A percentile compares a stretch with the other conserved stretches of the same genome.
These are phyloP conservation scores for Benincasa hispida DNA, from an alignment of 306 rosid species.

Conservation along the genomic window DNA sequence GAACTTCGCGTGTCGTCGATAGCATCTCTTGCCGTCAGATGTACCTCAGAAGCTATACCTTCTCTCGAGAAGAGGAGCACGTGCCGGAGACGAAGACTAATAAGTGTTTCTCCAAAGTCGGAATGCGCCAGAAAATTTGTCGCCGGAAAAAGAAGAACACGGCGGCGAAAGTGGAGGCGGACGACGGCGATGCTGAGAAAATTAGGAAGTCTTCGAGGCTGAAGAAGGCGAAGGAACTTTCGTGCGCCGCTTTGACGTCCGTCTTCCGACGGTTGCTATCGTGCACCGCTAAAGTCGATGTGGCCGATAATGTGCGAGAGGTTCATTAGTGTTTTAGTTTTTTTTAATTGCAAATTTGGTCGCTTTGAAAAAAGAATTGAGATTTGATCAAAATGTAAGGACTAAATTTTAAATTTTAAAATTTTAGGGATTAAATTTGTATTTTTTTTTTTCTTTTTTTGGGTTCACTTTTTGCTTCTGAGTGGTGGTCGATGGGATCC, in stretches of 20 bases:
- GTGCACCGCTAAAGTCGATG: slow-evolving; percentile 23
- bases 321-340: background rate
- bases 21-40: slow-evolving; percentile 34
- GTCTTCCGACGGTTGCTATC: slow-evolving; percentile 21
- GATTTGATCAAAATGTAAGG: no score
- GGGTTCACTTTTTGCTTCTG: background rate
- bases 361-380: no score
- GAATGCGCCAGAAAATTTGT: slow-evolving; percentile 6
- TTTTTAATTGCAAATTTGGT: background rate
- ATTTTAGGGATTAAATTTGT: no score
- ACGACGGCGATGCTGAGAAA: background rate
- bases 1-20: slow-evolving; percentile 12
- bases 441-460: background rate
- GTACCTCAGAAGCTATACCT: slow-evolving; percentile 45
- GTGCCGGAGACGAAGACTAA: slow-evolving; percentile 14
- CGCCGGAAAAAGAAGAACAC: background rate
- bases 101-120: slow-evolving; percentile 18
- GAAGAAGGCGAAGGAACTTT: slow-evolving; percentile 18
- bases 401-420: no score
- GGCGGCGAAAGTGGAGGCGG: background rate
- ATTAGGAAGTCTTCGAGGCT: background rate
- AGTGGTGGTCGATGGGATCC: background rate
- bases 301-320: background rate
- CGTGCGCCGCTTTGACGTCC: slow-evolving; percentile 18
- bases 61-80: slow-evolving; percentile 28